Evolutionary conservation across 2,329 filamentous ascomycete species (phyloP).

Genomic region (Rutstroemia sp.): DNA sequence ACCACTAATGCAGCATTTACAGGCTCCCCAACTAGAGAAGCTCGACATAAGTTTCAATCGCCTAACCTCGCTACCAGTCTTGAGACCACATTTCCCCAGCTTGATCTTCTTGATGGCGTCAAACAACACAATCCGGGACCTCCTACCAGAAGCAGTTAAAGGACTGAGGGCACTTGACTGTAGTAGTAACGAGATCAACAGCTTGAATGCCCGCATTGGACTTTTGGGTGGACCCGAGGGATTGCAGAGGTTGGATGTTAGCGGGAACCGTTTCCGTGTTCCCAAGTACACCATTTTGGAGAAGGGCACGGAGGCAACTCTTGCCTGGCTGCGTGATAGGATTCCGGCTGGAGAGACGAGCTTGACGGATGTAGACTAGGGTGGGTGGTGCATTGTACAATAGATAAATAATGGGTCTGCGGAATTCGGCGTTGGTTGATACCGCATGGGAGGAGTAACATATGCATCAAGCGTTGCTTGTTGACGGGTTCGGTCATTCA

Average conservation of each 20-base stretch:
- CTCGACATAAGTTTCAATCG: constrained; percentile 79
- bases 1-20: constrained; percentile 57
- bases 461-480: background rate
- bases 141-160: constrained; percentile 65
- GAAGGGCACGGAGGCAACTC: constrained; percentile 76
- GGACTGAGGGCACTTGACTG: constrained; percentile 73
- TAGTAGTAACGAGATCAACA: constrained; percentile 78
- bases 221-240: constrained; percentile 57
- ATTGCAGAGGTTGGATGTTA: constrained; percentile 64
- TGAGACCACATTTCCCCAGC: constrained; percentile 62
- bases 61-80: constrained; percentile 59
- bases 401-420: background rate
- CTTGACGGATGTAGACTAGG: constrained; percentile 15
- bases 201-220: constrained; percentile 73
- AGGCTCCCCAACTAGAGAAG: constrained; percentile 67
- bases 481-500: constrained; percentile 3
- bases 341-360: constrained; percentile 47
- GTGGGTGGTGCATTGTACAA: background rate
- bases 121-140: constrained; percentile 70
- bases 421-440: constrained; percentile 1
- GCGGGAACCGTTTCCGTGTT: constrained; percentile 81
- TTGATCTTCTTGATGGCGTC: constrained; percentile 64
- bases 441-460: background rate
- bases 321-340: constrained; percentile 72
- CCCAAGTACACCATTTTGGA: constrained; percentile 78